These are phyloP conservation scores for Gracilariopsis chorda DNA, from an alignment of 23 red algal genomes.

Conservation along the genomic window DNA sequence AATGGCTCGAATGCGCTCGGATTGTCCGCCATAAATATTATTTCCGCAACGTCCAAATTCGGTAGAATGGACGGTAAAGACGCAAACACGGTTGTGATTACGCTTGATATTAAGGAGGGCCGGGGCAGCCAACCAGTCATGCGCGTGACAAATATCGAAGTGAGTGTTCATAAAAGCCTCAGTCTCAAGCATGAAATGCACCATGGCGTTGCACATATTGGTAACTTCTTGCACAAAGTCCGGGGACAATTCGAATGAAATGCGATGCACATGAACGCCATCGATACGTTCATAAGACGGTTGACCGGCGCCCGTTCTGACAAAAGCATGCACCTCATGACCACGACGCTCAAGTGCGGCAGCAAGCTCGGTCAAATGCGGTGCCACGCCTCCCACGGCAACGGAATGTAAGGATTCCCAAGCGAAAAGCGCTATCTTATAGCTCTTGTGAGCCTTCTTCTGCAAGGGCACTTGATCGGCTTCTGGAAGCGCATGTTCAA, in stretches of 20 bases:
- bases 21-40: slow-evolving; percentile 87
- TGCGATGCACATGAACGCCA: slow-evolving; percentile 90
- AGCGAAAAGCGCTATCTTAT: slow-evolving; percentile 88
- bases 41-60: slow-evolving; percentile 95
- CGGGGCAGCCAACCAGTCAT: slow-evolving; percentile 89
- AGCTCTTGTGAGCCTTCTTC: slow-evolving; percentile 36
- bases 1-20: slow-evolving; percentile 82
- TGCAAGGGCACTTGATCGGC: neutral
- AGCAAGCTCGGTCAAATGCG: slow-evolving; percentile 88
- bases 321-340: slow-evolving; percentile 94
- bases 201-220: slow-evolving; percentile 96
- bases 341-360: slow-evolving; percentile 89
- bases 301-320: slow-evolving; percentile 77
- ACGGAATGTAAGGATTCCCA: slow-evolving; percentile 92
- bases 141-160: slow-evolving; percentile 89
- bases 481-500: slow-evolving; percentile 26
- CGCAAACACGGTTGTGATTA: slow-evolving; percentile 69
- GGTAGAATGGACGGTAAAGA: slow-evolving; percentile 92
- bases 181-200: slow-evolving; percentile 87
- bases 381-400: slow-evolving; percentile 89
- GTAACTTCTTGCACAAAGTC: slow-evolving; percentile 91
- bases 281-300: slow-evolving; percentile 84
- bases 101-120: slow-evolving; percentile 90
- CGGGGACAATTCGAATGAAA: slow-evolving; percentile 73
- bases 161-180: slow-evolving; percentile 87